phyloP scores from a whole-genome alignment of 208 protist genomes.

The Tritrichomonas musculus region DNA sequence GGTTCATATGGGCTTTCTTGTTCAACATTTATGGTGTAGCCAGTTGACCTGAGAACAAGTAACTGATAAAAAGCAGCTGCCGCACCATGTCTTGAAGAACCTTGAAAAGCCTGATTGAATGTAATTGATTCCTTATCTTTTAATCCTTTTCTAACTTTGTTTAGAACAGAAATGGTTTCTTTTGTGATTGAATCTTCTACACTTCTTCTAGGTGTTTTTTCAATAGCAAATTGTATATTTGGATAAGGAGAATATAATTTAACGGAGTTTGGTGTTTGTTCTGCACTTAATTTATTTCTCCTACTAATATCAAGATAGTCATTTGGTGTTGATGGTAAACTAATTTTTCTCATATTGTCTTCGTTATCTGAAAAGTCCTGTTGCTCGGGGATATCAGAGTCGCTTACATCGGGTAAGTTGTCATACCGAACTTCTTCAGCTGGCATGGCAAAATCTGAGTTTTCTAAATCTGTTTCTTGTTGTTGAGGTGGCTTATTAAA shows the following conservation, averaged over 20 bases:
- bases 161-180: background rate
- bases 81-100: background rate
- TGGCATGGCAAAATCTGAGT: too few relatives aligned
- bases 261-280: background rate
- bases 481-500: background rate
- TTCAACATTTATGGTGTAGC: background rate
- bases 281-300: too few relatives aligned
- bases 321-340: too few relatives aligned
- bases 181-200: background rate
- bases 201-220: background rate
- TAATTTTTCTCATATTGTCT: background rate
- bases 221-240: background rate
- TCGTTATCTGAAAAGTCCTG: background rate
- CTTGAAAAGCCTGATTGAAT: background rate
- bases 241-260: background rate
- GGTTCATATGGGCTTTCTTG: background rate
- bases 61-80: conserved; percentile 11
- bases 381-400: background rate
- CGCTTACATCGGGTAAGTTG: background rate
- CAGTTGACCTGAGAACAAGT: conserved; percentile 5
- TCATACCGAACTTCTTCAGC: too few relatives aligned
- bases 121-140: background rate
- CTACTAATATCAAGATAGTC: background rate
- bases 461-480: background rate
- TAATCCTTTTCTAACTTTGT: background rate